Evolutionary conservation across 208 protist species (phyloP), one percentile per base, ranked within the genome.

Genomic region (Acanthamoeba triangularis): DNA sequence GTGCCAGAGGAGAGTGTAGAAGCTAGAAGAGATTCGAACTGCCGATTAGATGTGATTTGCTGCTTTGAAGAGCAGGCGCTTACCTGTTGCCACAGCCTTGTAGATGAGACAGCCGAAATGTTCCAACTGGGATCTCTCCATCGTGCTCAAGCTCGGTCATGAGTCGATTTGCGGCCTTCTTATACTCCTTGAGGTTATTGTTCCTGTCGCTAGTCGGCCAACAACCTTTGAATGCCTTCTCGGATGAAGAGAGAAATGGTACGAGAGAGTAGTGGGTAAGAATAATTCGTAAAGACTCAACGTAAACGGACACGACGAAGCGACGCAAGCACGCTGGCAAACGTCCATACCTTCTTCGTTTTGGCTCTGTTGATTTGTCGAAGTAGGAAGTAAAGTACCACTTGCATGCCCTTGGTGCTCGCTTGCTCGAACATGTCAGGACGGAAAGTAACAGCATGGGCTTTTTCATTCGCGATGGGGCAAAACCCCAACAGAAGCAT

Each of bases 351-450:
- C 63, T 92, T 74, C 63, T 92, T 92, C 5, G 59, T 37, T 49
- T 25, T 14, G 30, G 72, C 85, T 5, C 59, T 56, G 35, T 47
- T 76, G 37, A 92, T 67, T 54, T 59, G 85, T 3, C 63, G 7
- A 23, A 92, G 63, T 2, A 92, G 85, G 41, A 37, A 92, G 33
- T 92, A 54, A 28, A 92, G 59, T 28, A 92, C 59, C 3, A 92
- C 59, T 54, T 74, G 85, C 85, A 92, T 92, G 52, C 59, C 85
- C 61, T 92, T 92, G 52, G 85, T 54, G 85, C 44, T 92, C 13
- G 35, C 63, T 37, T 92, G 54, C 59, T 92, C 35, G 85, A 92
- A 92, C 59, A 67, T 56, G 85, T 92, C 35, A 0, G 35, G 52
- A n/a, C 54, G 59, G 41, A 74, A 92, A 3, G 23, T 0, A 23